Base-by-base conservation (phyloP, 2,329 filamentous ascomycete species). In the Pseudogymnoascus sp. region DNA sequence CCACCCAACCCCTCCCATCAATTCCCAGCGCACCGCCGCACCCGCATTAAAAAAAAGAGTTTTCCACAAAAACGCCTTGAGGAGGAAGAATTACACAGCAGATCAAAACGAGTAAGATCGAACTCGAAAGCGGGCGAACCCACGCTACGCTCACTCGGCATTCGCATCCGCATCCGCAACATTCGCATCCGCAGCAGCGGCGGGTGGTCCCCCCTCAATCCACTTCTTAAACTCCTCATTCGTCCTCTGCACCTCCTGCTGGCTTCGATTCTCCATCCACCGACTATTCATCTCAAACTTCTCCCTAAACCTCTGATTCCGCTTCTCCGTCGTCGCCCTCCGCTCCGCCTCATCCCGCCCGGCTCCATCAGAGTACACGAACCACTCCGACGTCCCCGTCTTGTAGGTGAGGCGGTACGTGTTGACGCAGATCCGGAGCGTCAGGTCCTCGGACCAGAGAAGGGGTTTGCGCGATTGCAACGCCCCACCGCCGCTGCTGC, bases 331-430 rank as follows among this genome's bases (percentile, higher is more conserved):
- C 14, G 65, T 66, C 14, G 63, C 64, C 57, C 63, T 63, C n/a
- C 64, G 65, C 1, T 73, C 69, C 3, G 73, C 72, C 66, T 74
- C 75, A 39, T 73, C 72, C 64, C 25, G 20, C 4, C 71, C 74
- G 59, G 22, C 22, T n/a, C 68, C 72, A 18, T 72, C 68, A 7
- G 75, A 75, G 73, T 87, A 91, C 71, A 89, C 74, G 64, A 83
- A 89, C 74, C 82, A 90, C 69, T 92, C 90, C 6, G 80, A 81
- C 18, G 87, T 89, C 30, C 80, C 80, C 1, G 87, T 82, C 61
- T 86, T 85, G 77, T 88, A 92, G n/a, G 89, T 78, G 69, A 93
- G 87, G 74, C 90, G 89, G 71, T 88, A 91, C 61, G 84, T 89
- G 72, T 88, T 89, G 12, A 90, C 81, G 68, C 87, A 91, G 70